Base-by-base conservation (phyloP, 345 rosid species). In the Rhodomyrtus tomentosa region DNA sequence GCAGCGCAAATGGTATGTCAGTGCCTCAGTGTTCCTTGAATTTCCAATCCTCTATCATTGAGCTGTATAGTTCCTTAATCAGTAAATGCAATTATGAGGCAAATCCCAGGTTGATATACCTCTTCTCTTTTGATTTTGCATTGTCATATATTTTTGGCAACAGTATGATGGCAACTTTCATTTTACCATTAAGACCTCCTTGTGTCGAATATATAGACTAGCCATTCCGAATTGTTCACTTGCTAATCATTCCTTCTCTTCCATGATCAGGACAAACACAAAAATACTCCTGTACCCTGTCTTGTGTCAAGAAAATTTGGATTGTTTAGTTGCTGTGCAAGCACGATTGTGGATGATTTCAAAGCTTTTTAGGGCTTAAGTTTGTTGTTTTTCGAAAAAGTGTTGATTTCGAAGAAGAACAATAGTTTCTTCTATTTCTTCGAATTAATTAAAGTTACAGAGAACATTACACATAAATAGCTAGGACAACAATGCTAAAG, bases 1-100 rank as follows among this genome's bases (percentile, higher is more conserved):
- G 90, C 85, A 80, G 85, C 49, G 45, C 83, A 88, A 86, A 74
- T 51, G 92, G 98, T 96, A 92, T 87, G 94, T 85, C 16, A 13
- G 38, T 18, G 40, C 36, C 42, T 29, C 4, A 7, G 42, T 81
- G 29, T 50, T 50, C 55, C 0, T 50, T 50, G 40, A 81, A 8
- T 81, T 81, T 81, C 38, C 55, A 81, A 81, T 81, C 55, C 55
- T 80, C 52, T 79, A 20, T 80, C 36, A 27, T 81, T 50, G 38
- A 1, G 36, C 40, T 29, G 14, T 50, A 20, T 50, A 50, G 21
- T 22, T 81, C 40, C 55, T 81, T 81, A 62, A 68, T 68, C 42
- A 18, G 76, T 18, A 68, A 68, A 68, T 8, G 76, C 24, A 32
- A 68, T 32, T 16, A 68, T 32, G 76, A 68, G 76, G 45, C 42